Evolutionary conservation across 805 yeast species (phyloP), one percentile per base, ranked within the genome.

Genomic region (Candida cerambycidarum): DNA sequence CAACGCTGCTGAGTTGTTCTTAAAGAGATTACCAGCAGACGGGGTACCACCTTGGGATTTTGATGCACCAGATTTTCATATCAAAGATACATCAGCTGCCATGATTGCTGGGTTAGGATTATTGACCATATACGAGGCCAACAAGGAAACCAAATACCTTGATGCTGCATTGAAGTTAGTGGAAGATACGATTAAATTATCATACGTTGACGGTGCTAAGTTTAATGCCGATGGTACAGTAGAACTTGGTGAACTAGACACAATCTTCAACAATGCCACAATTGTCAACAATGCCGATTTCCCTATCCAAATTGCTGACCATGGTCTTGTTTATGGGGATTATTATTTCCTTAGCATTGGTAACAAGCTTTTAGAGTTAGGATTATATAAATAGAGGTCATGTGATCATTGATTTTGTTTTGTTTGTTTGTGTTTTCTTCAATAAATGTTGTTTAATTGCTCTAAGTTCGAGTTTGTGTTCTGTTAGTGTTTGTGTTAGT

Each of bases 251-350:
- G 53, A 45, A 16, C 38, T 39, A 8, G 62, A 56, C 23, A 52
- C 61, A 5, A 54, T 58, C 23, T 50, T 61, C n/a, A 47, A 40
- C 16, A 40, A 54, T 34, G 41, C 61, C 15, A 59, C 65, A 5
- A 52, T 47, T 19, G 57, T 52, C 42, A 53, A 58, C 39, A 57
- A 60, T 41, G 50, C 51, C 5, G 51, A 56, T 36, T 48, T 59
- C 6, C 13, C 32, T 23, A 38, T 34, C 14, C 32, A 42, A 28
- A 39, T 42, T 8, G 44, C 41, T 2, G 58, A 54, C 30, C 58
- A 55, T 37, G 67, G 65, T 5, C 48, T 58, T 16, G 63, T 58
- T 10, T 61, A 61, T 40, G 65, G 57, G 1, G 67, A 61, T 38
- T 61, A 58, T 36, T 61, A 60, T 43, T 61, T 58, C 44, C 32